Conservation (phyloP, 768 basidiomycete genomes). For the Auricularia sp. region DNA sequence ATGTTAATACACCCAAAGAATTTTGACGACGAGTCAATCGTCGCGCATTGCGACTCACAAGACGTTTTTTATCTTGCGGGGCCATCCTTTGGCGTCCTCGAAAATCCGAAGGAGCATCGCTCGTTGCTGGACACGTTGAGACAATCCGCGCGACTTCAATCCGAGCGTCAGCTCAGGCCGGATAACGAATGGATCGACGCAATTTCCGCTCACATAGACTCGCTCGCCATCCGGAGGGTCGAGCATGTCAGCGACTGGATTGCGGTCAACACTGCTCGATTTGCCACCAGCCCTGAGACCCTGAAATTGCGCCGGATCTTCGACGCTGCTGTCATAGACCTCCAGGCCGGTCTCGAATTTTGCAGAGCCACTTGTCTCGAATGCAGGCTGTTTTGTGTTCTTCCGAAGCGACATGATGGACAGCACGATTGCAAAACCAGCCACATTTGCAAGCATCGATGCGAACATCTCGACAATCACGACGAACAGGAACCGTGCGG, state of each 20-base stretch:
- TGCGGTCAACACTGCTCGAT: constrained; percentile 36
- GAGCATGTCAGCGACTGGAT: constrained; percentile 45
- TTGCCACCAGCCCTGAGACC: constrained; percentile 28
- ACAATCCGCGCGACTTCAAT: constrained; percentile 22
- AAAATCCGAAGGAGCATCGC: constrained; percentile 16
- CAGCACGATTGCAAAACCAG: constrained; percentile 43
- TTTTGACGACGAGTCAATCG: constrained; percentile 35
- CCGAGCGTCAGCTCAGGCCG: constrained; percentile 22
- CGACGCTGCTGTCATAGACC: constrained; percentile 33
- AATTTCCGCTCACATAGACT: constrained; percentile 30
- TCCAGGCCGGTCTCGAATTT: constrained; percentile 36
- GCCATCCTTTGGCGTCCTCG: constrained; percentile 1
- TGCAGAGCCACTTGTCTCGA: constrained; percentile 38
- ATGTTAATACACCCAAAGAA: too few relatives aligned
- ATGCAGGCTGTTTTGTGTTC: constrained; percentile 44
- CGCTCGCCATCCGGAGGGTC: constrained; percentile 33
- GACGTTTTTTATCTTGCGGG: constrained; percentile 26
- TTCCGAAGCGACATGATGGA: constrained; percentile 34
- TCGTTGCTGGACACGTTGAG: constrained; percentile 16
- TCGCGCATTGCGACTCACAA: constrained; percentile 30
- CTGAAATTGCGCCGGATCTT: constrained; percentile 37
- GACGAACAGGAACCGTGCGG: constrained; percentile 29
- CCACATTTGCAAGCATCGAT: constrained; percentile 36
- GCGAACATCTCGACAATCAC: constrained; percentile 34
- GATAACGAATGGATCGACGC: constrained; percentile 36